These are phyloP conservation scores for Dittrichia graveolens DNA, from an alignment of 129 eudicot genomes.

Conservation along the genomic window DNA sequence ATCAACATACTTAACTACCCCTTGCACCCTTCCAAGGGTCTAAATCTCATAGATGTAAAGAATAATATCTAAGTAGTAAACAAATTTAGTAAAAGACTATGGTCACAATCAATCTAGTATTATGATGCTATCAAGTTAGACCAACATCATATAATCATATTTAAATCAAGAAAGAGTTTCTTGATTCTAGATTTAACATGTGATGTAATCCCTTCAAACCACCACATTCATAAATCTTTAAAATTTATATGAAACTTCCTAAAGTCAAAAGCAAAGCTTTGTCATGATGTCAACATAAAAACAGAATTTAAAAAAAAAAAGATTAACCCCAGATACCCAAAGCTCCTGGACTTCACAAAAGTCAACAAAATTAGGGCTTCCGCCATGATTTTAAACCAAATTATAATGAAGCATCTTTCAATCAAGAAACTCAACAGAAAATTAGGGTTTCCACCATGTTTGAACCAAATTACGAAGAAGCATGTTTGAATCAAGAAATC, in stretches of 20 bases:
- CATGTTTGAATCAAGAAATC: conserved; percentile 1
- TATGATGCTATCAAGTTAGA: neutral
- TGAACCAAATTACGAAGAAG: neutral
- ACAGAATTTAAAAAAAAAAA: neutral
- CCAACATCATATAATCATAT: neutral
- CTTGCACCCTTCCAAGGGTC: conserved; percentile 19
- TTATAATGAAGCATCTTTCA: conserved; percentile 5
- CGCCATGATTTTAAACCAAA: conserved; percentile 6
- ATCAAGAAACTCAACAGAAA: neutral
- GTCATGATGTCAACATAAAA: no score
- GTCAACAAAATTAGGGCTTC: neutral
- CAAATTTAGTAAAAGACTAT: neutral
- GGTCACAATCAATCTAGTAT: neutral
- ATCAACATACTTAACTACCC: neutral
- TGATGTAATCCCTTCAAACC: conserved; percentile 5
- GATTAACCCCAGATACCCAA: neutral
- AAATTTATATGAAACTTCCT: conserved; percentile 4
- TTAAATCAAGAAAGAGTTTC: conserved; percentile 10
- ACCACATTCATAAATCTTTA: neutral
- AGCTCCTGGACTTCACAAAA: neutral
- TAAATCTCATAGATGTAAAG: neutral
- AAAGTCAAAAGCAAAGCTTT: conserved; percentile 22
- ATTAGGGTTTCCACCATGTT: conserved; percentile 1
- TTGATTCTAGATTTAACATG: conserved; percentile 3
- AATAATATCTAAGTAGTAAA: neutral